phyloP scores from a whole-genome alignment of 2,329 filamentous ascomycete species.

The Chaetothyriales sp. region DNA sequence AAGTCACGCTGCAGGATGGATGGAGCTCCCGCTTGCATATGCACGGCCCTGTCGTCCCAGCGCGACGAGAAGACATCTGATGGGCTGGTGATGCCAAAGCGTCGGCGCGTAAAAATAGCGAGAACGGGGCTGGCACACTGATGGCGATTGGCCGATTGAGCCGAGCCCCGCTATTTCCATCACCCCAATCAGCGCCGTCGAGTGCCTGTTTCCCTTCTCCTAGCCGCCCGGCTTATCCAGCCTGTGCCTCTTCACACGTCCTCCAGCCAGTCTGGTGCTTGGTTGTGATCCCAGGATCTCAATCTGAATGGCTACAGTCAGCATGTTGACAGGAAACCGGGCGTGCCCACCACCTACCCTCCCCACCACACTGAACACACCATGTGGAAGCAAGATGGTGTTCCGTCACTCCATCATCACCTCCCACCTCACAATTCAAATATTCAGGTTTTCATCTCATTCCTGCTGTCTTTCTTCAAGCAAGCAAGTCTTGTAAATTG shows the following conservation, averaged over 20 bases:
- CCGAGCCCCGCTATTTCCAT: neutral
- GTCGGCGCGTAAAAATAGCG: neutral
- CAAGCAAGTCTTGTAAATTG: constrained; percentile 21
- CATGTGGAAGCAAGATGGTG: constrained; percentile 9
- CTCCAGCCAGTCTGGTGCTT: neutral
- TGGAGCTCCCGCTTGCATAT: too few species aligned
- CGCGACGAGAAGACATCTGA: neutral
- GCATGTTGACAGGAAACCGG: neutral
- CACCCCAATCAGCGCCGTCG: neutral
- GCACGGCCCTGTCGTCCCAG: neutral
- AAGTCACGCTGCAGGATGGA: too few species aligned
- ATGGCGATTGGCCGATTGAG: neutral
- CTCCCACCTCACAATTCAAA: constrained; percentile 1
- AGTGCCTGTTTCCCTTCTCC: neutral
- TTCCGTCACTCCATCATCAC: neutral
- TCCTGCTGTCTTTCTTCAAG: constrained; percentile 10
- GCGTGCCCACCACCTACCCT: neutral
- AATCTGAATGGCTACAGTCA: neutral
- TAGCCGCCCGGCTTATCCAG: neutral
- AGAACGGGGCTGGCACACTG: neutral
- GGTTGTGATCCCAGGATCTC: neutral
- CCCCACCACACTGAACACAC: constrained; percentile 1
- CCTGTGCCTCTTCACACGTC: neutral
- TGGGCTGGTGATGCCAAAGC: neutral
- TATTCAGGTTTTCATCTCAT: constrained; percentile 3